Conservation (phyloP, 2,329 filamentous ascomycete genomes). For the Lasiodiplodia citricola region DNA sequence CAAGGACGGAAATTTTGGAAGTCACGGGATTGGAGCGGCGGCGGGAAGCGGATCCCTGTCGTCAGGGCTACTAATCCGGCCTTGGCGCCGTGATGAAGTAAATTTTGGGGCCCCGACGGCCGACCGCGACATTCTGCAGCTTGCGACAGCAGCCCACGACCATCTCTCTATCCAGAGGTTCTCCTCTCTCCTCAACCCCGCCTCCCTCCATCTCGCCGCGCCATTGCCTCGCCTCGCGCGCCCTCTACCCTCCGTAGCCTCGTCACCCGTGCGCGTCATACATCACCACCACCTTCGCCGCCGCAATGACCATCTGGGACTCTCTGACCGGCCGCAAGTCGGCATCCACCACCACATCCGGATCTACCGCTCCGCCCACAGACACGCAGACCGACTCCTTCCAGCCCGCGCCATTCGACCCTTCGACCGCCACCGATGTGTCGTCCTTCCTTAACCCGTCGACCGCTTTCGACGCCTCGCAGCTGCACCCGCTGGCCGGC, state of each 20-base stretch:
- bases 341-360: constrained; percentile 45
- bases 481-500: constrained; percentile 91
- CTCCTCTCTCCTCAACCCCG: not conserved
- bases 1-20: constrained; percentile 22
- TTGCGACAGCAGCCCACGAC: not conserved
- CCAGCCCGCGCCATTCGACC: constrained; percentile 67
- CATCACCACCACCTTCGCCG: constrained; percentile 10
- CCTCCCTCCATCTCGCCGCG: not conserved
- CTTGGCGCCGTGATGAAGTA: constrained; percentile 25
- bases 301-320: constrained; percentile 50
- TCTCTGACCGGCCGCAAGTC: constrained; percentile 65
- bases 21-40: constrained; percentile 18
- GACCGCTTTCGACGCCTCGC: constrained; percentile 73
- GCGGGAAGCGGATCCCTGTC: constrained; percentile 17
- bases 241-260: not conserved
- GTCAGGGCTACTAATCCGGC: not conserved
- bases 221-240: not conserved
- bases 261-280: not conserved
- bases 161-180: not conserved
- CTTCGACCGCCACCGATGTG: constrained; percentile 74
- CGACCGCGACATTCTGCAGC: constrained; percentile 17
- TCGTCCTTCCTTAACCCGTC: constrained; percentile 73
- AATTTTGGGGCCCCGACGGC: constrained; percentile 22
- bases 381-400: constrained; percentile 45
- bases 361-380: constrained; percentile 47